Conservation (phyloP, 768 basidiomycete species). For the Mycena metata region DNA sequence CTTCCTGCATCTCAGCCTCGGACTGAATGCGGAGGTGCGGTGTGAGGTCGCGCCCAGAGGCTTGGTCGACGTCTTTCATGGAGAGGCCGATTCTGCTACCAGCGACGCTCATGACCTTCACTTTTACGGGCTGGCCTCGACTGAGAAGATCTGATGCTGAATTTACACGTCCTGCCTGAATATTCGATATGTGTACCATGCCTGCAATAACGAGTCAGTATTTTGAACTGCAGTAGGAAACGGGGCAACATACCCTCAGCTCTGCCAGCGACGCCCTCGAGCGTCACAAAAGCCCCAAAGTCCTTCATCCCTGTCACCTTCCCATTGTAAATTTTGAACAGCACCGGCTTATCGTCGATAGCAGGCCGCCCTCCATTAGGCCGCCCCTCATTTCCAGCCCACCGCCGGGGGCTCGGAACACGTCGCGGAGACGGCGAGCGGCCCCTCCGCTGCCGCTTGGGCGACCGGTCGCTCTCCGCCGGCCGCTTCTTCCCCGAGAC, state of each 20-base stretch:
- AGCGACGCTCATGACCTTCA: constrained; percentile 96
- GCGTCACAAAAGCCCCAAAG: constrained; percentile 93
- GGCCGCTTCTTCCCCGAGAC: constrained; percentile 80
- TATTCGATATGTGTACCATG: constrained; percentile 97
- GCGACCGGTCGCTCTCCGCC: constrained; percentile 58
- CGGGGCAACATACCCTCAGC: constrained; percentile 79
- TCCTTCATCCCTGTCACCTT: constrained; percentile 90
- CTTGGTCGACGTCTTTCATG: constrained; percentile 98
- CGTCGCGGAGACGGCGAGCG: constrained; percentile 64
- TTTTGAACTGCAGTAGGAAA: constrained; percentile 3
- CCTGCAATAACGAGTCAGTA: constrained; percentile 61
- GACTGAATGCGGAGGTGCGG: constrained; percentile 96
- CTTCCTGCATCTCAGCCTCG: constrained; percentile 93
- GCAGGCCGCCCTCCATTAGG: constrained; percentile 38
- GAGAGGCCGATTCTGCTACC: constrained; percentile 87
- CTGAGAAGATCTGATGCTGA: constrained; percentile 89
- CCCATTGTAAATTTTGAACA: constrained; percentile 96
- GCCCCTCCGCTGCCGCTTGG: constrained; percentile 73
- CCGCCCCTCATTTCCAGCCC: constrained; percentile 58
- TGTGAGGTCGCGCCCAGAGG: constrained; percentile 89
- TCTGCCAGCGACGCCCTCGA: constrained; percentile 89
- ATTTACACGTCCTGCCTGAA: constrained; percentile 89
- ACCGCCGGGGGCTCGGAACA: constrained; percentile 73
- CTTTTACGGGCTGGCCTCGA: constrained; percentile 88
- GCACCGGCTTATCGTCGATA: constrained; percentile 85